A percentile compares a stretch with the other conserved stretches of the same genome.
phyloP scores from a whole-genome alignment of 2,329 filamentous ascomycete genomes.

The Clonostachys rhizophaga region DNA sequence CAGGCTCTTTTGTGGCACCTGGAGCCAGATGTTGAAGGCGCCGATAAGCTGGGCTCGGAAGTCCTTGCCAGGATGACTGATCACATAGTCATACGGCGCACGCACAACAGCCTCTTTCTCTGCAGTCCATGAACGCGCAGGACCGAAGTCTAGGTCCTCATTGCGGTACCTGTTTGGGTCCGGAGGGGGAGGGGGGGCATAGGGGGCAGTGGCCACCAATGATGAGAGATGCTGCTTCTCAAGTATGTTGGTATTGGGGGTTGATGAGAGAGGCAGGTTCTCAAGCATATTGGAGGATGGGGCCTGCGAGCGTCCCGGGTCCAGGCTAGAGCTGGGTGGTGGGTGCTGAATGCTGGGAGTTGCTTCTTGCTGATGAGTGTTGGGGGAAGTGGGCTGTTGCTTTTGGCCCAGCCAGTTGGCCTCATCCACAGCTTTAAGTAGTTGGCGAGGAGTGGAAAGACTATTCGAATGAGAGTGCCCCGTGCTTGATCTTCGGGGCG shows the following conservation, averaged over 20 bases:
- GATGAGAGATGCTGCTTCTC: slow-evolving; percentile 20
- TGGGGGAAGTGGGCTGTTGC: slow-evolving; percentile 3
- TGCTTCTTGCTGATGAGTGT: not conserved
- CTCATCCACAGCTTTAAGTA: slow-evolving; percentile 53
- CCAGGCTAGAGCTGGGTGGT: slow-evolving; percentile 3
- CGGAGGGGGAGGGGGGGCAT: slow-evolving; percentile 27
- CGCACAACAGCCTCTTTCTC: slow-evolving; percentile 75
- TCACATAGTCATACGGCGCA: slow-evolving; percentile 78
- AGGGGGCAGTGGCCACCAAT: slow-evolving; percentile 36
- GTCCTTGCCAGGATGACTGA: slow-evolving; percentile 77
- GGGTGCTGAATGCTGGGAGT: not conserved
- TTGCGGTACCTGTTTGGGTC: slow-evolving; percentile 49
- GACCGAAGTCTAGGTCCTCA: slow-evolving; percentile 49
- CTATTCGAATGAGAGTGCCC: slow-evolving; percentile 18
- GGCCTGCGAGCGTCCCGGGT: not conserved
- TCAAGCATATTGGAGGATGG: not conserved
- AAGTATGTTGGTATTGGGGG: slow-evolving; percentile 8
- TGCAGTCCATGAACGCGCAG: slow-evolving; percentile 56
- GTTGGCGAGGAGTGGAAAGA: slow-evolving; percentile 17
- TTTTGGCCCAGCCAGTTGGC: slow-evolving; percentile 53
- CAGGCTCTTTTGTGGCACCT: slow-evolving; percentile 66
- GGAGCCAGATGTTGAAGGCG: slow-evolving; percentile 77
- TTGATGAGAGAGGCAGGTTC: not conserved
- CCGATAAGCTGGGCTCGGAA: slow-evolving; percentile 75
- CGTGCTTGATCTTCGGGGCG: slow-evolving; percentile 63